These are phyloP conservation scores for Curvularia eragrostidis DNA, from an alignment of 2,329 filamentous ascomycete species.

Conservation along the genomic window DNA sequence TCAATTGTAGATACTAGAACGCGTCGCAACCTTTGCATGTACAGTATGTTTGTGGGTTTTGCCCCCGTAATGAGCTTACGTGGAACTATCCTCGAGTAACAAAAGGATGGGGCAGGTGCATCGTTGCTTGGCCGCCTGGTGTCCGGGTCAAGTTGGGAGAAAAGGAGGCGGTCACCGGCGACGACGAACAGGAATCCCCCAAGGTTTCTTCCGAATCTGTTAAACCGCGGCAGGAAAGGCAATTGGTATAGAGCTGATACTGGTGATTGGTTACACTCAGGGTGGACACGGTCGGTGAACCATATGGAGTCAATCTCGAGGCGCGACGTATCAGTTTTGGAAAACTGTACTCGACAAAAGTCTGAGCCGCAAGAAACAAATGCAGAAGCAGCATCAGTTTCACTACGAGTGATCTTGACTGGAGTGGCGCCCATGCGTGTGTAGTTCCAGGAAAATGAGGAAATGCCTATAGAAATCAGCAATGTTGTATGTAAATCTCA, in stretches of 20 bases:
- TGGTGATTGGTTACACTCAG: conserved; percentile 39
- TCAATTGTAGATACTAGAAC: conserved; percentile 58
- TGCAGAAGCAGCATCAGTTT: conserved; percentile 34
- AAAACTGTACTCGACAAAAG: conserved; percentile 43
- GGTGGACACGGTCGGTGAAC: conserved; percentile 42
- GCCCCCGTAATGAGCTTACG: conserved; percentile 32
- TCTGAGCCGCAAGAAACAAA: conserved; percentile 51
- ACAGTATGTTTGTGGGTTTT: conserved; percentile 50
- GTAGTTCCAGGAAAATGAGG: conserved; percentile 15
- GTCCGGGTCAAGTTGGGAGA: conserved; percentile 55
- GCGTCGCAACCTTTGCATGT: conserved; percentile 53
- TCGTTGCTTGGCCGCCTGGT: conserved; percentile 24
- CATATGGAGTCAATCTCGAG: conserved; percentile 47
- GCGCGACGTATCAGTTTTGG: conserved; percentile 3
- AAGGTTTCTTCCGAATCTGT: conserved; percentile 49
- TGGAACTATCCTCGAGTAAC: conserved; percentile 32
- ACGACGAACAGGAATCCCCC: conserved; percentile 57
- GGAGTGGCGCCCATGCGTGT: conserved; percentile 40
- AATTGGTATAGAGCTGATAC: conserved; percentile 45
- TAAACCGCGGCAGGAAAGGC: conserved; percentile 28
- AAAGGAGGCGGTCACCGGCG: conserved; percentile 56
- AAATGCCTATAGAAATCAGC: conserved; percentile 13
- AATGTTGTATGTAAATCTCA: background rate
- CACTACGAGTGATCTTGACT: conserved; percentile 31
- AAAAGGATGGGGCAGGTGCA: background rate